Evolutionary conservation across 208 protist species (phyloP), one percentile per base, ranked within the genome.

Genomic region (Angomonas ambiguus): DNA sequence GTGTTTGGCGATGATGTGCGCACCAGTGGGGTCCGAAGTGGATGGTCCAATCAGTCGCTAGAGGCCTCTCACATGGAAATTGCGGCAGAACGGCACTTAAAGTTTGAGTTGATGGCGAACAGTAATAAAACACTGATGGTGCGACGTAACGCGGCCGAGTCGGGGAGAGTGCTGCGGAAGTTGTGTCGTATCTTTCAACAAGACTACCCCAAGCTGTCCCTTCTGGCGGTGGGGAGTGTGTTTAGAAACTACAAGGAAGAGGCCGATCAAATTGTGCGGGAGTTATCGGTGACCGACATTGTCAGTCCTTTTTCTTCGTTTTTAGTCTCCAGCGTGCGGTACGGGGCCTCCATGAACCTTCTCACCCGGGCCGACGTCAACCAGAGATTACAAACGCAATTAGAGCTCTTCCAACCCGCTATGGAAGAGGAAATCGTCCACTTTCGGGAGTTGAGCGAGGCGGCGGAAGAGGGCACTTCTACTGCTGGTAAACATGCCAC

Each of bases 1-100:
- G 82, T 94, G 20, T 93, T 96, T 35, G 66, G 82, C 57, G 81
- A 88, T 33, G 83, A 87, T 30, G 82, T 96, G n/a, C 87, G 87
- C 48, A 85, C 88, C 6, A 94, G 87, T 65, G 87, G 87, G 0
- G 64, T 93, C 38, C 87, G 87, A 18, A 72, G 81, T 1, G 78
- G 80, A 53, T 96, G 91, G 87, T 93, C 88, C 30, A 94, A 93
- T 66, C 86, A 91, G 71, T 83, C 85, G 20, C 77, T 96, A 16
- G 87, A 96, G 72, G 91, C 91, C 8, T 93, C 91, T 25, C 87
- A 94, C 67, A 83, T 96, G 38, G 91, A 96, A 64, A 82, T 83
- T 68, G 91, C 91, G 33, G 90, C 80, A 56, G 81, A 87, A 31
- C 56, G 78, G n/a, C 83, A 93, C 67, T 53, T 94, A 1, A 33